Base-by-base conservation (phyloP, 129 eudicot genomes). In the Pulicaria dysenterica region DNA sequence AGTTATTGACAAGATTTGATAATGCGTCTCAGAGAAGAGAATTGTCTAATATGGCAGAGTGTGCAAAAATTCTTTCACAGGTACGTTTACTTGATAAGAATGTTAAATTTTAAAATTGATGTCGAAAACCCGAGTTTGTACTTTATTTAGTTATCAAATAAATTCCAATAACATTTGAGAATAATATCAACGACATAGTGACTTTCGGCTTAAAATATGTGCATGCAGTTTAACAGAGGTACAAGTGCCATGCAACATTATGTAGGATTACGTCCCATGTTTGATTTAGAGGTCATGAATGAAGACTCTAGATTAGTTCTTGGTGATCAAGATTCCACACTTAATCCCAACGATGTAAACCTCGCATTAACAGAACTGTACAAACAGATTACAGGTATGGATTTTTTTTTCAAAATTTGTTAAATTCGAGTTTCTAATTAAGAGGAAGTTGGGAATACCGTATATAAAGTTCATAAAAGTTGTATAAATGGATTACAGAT, bases 211-310 rank as follows among this genome's bases (percentile, higher is more conserved):
- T 70, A 63, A 47, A 16, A 10, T 36, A 70, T 54, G 16, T 54
- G 47, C 40, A 74, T 80, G 67, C 90, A 93, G 98, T 93, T 93
- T 75, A 93, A 93, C 85, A 83, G 96, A 77, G 96, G 98, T 43
- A 93, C 90, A 77, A 93, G 96, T 72, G 98, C 98, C 67, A 93
- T 93, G 96, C 96, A 93, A 84, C 98, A 90, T 65, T 93, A 93
- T 74, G 95, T 93, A 78, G 98, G 95, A 66, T 75, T 91, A 80
- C 88, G 95, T 6, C 98, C 98, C 45, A 93, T 93, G 98, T 93
- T 93, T 74, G 96, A 89, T 77, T 72, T 93, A 69, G 96, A 93
- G 85, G 88, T 93, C 58, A 89, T 93, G 98, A 89, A 87, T 85
- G 88, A 83, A 78, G 95, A 89, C 79, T 81, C 85, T 40, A 79